These are phyloP conservation scores for Syzygium grande DNA, from an alignment of 345 rosid species.

Conservation along the genomic window DNA sequence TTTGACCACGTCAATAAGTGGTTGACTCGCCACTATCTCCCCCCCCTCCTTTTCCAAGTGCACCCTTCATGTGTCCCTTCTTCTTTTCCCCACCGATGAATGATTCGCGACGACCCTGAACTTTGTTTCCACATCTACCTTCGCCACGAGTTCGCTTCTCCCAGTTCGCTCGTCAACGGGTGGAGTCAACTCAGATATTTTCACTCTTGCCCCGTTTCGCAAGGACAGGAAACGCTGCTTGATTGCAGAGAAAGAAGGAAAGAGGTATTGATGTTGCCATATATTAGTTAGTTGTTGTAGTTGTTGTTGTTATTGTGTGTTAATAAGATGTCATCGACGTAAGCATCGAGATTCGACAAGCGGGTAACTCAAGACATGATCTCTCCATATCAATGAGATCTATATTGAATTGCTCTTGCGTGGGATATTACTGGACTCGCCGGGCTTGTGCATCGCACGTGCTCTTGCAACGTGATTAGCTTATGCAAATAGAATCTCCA, in stretches of 20 bases:
- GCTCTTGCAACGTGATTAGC: background rate
- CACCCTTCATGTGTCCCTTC: background rate
- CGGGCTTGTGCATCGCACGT: background rate
- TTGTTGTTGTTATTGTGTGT: no score
- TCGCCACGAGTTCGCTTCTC: background rate
- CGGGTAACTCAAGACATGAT: background rate
- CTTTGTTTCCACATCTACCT: background rate
- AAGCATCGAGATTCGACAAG: no score
- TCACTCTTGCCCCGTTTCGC: background rate
- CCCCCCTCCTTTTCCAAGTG: background rate
- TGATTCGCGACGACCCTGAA: background rate
- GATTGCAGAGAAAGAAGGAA: background rate
- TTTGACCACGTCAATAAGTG: slow-evolving; percentile 5
- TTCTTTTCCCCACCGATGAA: background rate
- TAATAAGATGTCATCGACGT: no score
- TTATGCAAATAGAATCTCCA: background rate
- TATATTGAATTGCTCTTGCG: background rate
- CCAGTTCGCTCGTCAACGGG: background rate
- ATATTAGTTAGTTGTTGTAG: no score
- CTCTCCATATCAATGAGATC: background rate
- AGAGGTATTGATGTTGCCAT: background rate
- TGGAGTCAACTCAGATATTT: background rate
- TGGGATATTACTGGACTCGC: background rate
- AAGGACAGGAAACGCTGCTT: background rate
- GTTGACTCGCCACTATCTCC: background rate